Conservation (phyloP, 768 basidiomycete species). For the Rhizopogon vulgaris region DNA sequence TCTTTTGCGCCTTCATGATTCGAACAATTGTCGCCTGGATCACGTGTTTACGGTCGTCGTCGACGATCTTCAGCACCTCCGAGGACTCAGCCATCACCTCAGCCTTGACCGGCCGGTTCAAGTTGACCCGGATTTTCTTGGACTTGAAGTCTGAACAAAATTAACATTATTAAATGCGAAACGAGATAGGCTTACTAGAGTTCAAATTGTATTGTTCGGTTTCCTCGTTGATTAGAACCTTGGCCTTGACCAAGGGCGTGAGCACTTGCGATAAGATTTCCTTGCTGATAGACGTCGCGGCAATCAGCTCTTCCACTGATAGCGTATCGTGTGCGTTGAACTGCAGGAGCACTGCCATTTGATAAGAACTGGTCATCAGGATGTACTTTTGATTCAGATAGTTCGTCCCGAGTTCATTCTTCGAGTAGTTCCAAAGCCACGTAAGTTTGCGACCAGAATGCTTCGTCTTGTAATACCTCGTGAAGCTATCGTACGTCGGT, state of each 20-base stretch:
- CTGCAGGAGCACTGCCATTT: constrained; percentile 90
- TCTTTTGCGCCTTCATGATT: constrained; percentile 94
- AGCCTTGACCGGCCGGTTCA: constrained; percentile 90
- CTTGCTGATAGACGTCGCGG: constrained; percentile 76
- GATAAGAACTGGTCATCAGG: constrained; percentile 90
- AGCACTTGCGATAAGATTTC: constrained; percentile 68
- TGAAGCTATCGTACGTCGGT: constrained; percentile 86
- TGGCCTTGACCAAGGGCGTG: constrained; percentile 73
- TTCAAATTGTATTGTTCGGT: constrained; percentile 89
- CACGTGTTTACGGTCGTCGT: constrained; percentile 95
- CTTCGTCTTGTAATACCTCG: constrained; percentile 88
- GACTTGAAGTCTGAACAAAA: constrained; percentile 89
- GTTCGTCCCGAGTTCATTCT: constrained; percentile 92
- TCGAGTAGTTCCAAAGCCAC: constrained; percentile 98
- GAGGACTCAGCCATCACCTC: constrained; percentile 88
- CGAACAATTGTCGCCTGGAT: constrained; percentile 94
- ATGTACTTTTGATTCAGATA: constrained; percentile 95
- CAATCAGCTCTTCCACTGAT: constrained; percentile 69
- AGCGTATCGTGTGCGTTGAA: constrained; percentile 91
- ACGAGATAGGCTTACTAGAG: constrained; percentile 41
- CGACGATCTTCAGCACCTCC: constrained; percentile 90
- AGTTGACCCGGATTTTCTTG: constrained; percentile 88
- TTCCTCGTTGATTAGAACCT: constrained; percentile 85
- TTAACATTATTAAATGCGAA: no score
- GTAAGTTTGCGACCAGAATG: constrained; percentile 93